Conservation (phyloP, 2,329 filamentous ascomycete species). For the Blumeriella jaapii region DNA sequence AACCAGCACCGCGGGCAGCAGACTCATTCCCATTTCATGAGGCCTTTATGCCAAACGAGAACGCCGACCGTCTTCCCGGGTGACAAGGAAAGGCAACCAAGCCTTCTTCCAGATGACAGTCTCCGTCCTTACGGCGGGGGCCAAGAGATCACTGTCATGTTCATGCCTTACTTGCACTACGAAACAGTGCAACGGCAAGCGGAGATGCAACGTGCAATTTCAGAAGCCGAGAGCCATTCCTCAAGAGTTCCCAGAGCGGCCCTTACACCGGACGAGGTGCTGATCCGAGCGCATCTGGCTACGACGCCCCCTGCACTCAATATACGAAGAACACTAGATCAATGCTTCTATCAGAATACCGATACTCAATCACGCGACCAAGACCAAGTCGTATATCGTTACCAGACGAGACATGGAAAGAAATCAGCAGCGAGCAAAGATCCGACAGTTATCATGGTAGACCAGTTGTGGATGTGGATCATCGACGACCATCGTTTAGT, state of each 20-base stretch:
- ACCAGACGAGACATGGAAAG: conserved; percentile 14
- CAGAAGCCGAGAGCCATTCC: conserved; percentile 15
- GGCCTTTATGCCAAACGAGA: conserved; percentile 20
- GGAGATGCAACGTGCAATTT: conserved; percentile 22
- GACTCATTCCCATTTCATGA: conserved; percentile 23
- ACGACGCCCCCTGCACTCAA: conserved; percentile 29
- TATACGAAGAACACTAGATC: conserved; percentile 35
- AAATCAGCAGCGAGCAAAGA: conserved; percentile 9
- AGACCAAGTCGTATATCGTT: conserved; percentile 24
- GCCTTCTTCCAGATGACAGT: conserved; percentile 17
- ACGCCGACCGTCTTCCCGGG: conserved; percentile 7
- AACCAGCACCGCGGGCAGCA: conserved; percentile 22
- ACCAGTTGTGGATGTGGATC: conserved; percentile 36
- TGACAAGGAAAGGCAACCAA: conserved; percentile 5
- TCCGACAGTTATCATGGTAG: conserved; percentile 31
- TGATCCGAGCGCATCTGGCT: conserved; percentile 20
- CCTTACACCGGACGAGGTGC: conserved; percentile 20
- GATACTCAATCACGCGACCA: conserved; percentile 31
- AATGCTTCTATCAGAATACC: conserved; percentile 34
- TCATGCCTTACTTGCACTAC: conserved; percentile 23
- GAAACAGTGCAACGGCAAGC: conserved; percentile 17
- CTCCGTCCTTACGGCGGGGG: background rate
- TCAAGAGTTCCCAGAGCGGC: conserved; percentile 11
- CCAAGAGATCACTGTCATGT: conserved; percentile 9
- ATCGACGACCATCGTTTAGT: conserved; percentile 26